A percentile compares a stretch with the other conserved stretches of the same genome.
phyloP scores from a whole-genome alignment of 2,329 filamentous ascomycete species.

The Didymella sp. region DNA sequence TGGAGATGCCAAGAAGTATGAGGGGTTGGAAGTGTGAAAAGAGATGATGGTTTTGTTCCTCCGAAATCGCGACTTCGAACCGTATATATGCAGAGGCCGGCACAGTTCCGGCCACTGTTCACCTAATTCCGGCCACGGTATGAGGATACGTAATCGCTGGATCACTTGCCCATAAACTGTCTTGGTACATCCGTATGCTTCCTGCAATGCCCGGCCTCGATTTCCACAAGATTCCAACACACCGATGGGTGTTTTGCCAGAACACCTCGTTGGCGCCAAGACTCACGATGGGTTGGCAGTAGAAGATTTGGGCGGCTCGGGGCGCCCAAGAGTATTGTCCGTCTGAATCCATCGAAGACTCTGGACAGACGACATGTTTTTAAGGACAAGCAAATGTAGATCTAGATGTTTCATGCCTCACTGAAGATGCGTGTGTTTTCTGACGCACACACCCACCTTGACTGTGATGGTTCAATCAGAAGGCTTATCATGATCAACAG shows the following conservation, averaged over 20 bases:
- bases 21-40: conserved; percentile 9
- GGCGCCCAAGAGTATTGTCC: no score
- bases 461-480: background rate
- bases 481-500: background rate
- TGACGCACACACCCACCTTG: background rate
- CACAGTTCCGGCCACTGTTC: conserved; percentile 42
- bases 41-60: conserved; percentile 5
- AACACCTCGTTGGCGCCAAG: conserved; percentile 28
- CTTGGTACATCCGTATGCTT: conserved; percentile 10
- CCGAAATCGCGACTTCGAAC: conserved; percentile 25
- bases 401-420: background rate
- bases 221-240: conserved; percentile 2
- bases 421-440: background rate
- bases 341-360: background rate
- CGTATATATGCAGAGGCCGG: conserved; percentile 50
- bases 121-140: conserved; percentile 42
- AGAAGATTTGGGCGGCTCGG: background rate
- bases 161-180: conserved; percentile 32
- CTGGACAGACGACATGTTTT: background rate
- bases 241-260: background rate
- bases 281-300: conserved; percentile 18
- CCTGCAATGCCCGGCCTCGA: conserved; percentile 27
- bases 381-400: background rate
- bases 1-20: background rate
- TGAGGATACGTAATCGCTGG: conserved; percentile 49